These are phyloP conservation scores for Neopestalotiopsis sp. DNA, from an alignment of 2,329 filamentous ascomycete species.

Conservation along the genomic window DNA sequence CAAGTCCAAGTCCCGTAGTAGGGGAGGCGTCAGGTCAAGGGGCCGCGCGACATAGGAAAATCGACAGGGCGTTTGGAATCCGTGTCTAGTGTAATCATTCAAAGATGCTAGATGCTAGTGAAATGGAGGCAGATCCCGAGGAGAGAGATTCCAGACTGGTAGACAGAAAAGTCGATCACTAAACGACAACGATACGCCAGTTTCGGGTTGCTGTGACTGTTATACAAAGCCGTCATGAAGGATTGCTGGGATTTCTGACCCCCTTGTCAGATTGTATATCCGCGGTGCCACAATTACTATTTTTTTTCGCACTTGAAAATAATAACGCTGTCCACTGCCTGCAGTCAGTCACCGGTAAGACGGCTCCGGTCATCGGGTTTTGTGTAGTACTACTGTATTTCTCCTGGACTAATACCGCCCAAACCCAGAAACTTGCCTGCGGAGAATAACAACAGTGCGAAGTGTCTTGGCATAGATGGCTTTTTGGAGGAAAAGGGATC, in stretches of 20 bases:
- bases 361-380: neutral
- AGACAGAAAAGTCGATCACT: no score
- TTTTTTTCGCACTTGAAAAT: neutral
- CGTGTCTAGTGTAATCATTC: no score
- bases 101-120: no score
- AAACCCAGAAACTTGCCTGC: neutral
- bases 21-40: no score
- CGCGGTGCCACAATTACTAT: neutral
- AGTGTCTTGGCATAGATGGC: neutral
- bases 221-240: neutral
- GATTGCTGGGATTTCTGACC: neutral
- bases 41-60: no score
- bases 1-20: neutral
- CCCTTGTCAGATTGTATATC: neutral
- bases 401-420: neutral
- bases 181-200: neutral
- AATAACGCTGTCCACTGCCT: neutral
- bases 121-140: no score
- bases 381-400: neutral
- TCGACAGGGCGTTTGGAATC: no score
- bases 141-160: no score
- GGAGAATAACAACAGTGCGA: neutral
- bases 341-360: neutral
- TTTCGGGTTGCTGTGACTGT: neutral
- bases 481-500: neutral